Evolutionary conservation across 176 grass and related monocot species (phyloP).

Genomic region (Carex pumila): DNA sequence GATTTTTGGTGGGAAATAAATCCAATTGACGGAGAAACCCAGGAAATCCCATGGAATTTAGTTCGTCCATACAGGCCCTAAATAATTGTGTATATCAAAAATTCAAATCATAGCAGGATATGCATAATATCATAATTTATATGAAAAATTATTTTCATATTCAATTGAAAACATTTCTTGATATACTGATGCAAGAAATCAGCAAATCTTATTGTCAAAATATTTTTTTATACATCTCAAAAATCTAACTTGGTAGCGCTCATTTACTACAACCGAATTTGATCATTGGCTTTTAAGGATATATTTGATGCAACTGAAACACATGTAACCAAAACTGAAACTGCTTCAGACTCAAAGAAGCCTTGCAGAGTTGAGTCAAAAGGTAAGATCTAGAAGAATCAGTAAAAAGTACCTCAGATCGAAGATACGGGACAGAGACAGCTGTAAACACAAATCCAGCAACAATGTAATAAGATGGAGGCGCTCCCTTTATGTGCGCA

Average conservation of each 20-base stretch:
- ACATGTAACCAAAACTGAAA: background rate
- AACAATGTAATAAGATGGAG: slow-evolving; percentile 95
- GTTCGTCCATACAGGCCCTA: background rate
- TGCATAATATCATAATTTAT: background rate
- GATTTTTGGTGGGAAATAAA: too few relatives aligned
- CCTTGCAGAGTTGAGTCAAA: background rate
- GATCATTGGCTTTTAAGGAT: background rate
- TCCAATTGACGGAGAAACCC: too few relatives aligned
- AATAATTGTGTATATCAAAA: background rate
- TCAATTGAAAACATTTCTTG: background rate
- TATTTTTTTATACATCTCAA: background rate
- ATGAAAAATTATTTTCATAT: background rate
- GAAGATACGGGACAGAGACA: slow-evolving; percentile 87
- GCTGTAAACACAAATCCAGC: slow-evolving; percentile 88
- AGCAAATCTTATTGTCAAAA: background rate
- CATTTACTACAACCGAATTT: background rate
- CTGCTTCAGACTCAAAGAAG: background rate
- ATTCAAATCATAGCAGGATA: background rate
- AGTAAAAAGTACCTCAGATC: slow-evolving; percentile 68
- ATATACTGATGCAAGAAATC: background rate
- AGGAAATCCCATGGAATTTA: too few relatives aligned
- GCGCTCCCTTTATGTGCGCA: slow-evolving; percentile 82
- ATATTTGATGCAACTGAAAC: background rate
- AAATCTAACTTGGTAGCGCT: background rate
- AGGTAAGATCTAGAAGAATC: background rate